These are phyloP conservation scores for Cladophialophora exuberans DNA, from an alignment of 2,329 filamentous ascomycete species.

Conservation along the genomic window DNA sequence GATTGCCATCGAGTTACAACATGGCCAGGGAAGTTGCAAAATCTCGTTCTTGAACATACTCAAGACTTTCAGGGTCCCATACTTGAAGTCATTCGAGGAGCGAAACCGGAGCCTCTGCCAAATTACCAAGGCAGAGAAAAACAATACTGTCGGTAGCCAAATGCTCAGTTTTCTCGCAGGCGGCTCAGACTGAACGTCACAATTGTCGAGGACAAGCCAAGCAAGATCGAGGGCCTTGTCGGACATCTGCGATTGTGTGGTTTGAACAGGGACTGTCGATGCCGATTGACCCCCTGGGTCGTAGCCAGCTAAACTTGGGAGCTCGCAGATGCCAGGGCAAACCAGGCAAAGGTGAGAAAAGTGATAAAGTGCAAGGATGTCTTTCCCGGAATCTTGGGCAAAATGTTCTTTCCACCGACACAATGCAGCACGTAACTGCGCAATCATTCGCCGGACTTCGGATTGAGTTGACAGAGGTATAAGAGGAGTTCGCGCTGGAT, in stretches of 20 bases:
- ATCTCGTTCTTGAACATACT: constrained; percentile 18
- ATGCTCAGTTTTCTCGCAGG: background rate
- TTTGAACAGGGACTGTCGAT: background rate
- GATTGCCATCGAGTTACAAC: constrained; percentile 7
- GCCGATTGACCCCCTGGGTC: background rate
- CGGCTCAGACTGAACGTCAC: background rate
- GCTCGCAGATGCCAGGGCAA: constrained; percentile 10
- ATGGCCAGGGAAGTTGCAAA: constrained; percentile 17
- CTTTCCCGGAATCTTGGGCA: constrained; percentile 4
- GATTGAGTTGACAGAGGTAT: constrained; percentile 5
- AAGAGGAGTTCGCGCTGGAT: constrained; percentile 6
- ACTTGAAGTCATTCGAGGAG: constrained; percentile 1
- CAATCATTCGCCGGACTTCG: constrained; percentile 7
- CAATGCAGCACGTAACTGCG: constrained; percentile 7
- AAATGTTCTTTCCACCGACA: constrained; percentile 14
- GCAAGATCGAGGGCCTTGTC: constrained; percentile 18
- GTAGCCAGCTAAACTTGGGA: constrained; percentile 9
- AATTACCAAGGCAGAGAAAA: constrained; percentile 11
- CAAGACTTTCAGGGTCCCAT: constrained; percentile 15
- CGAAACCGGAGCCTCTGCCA: constrained; percentile 11
- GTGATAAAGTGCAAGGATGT: constrained; percentile 15
- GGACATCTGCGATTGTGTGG: background rate
- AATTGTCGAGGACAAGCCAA: constrained; percentile 15
- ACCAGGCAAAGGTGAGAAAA: constrained; percentile 13
- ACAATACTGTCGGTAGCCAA: constrained; percentile 13